A percentile compares a stretch with the other conserved stretches of the same genome.
Evolutionary conservation across 2,329 filamentous ascomycete species (phyloP).

Genomic region (Tolypocladium paradoxum): DNA sequence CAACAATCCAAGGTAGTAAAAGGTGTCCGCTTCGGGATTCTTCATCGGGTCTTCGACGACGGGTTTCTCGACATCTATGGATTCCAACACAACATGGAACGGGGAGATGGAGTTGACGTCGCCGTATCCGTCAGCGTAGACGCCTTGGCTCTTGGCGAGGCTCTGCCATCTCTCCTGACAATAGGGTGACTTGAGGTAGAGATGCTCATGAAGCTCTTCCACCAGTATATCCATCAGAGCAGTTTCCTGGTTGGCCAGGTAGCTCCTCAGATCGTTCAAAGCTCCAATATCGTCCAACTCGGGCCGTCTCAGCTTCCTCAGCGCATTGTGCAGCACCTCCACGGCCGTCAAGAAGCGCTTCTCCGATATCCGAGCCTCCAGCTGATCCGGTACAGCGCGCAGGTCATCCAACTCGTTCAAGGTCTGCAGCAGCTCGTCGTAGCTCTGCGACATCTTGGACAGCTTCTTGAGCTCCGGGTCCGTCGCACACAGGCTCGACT

Average conservation of each 20-base stretch:
- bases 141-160: conserved; percentile 57
- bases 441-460: conserved; percentile 76
- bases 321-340: conserved; percentile 77
- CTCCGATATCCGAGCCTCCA: conserved; percentile 91
- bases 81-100: conserved; percentile 49
- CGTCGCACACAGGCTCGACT: conserved; percentile 69
- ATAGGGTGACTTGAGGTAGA: conserved; percentile 96
- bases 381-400: conserved; percentile 77
- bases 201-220: conserved; percentile 94
- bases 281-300: conserved; percentile 89
- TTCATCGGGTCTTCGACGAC: conserved; percentile 80
- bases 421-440: conserved; percentile 79
- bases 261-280: conserved; percentile 72
- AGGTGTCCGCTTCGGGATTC: conserved; percentile 92
- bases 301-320: conserved; percentile 72
- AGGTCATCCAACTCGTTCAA: conserved; percentile 80
- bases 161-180: conserved; percentile 93
- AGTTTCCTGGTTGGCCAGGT: conserved; percentile 87
- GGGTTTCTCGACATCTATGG: conserved; percentile 46
- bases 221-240: conserved; percentile 86
- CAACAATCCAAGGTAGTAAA: conserved; percentile 80
- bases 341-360: conserved; percentile 91
- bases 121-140: conserved; percentile 36
- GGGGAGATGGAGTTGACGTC: conserved; percentile 35
- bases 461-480: conserved; percentile 88